phyloP scores from a whole-genome alignment of 73 alveolate genomes.

The Paramecium pentaurelia region DNA sequence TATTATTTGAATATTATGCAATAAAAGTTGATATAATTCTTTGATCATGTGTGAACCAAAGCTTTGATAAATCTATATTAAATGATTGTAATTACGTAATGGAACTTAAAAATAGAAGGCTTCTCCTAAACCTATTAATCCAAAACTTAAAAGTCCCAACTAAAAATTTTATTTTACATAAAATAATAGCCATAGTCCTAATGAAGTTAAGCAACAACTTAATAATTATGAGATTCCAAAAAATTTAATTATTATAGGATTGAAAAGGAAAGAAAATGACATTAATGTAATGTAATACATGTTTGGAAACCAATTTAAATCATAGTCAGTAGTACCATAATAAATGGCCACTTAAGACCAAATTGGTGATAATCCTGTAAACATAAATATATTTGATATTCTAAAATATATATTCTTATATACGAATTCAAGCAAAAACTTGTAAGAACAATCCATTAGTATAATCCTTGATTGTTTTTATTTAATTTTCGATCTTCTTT shows the following conservation, averaged over 20 bases:
- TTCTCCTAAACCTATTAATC: background rate
- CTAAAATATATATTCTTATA: background rate
- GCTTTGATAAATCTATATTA: background rate
- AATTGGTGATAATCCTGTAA: background rate
- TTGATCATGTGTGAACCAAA: background rate
- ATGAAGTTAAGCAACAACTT: background rate
- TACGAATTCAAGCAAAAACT: slow-evolving; percentile 14
- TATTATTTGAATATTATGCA: background rate
- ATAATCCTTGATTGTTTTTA: background rate
- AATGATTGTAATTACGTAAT: background rate
- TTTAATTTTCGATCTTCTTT: background rate
- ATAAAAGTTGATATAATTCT: slow-evolving; percentile 5
- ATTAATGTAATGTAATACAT: background rate
- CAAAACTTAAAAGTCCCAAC: background rate
- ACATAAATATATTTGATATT: background rate
- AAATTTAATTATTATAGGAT: background rate
- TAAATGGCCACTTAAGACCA: slow-evolving; percentile 19
- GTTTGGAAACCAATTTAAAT: slow-evolving; percentile 14
- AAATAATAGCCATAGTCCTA: background rate
- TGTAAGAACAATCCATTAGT: background rate
- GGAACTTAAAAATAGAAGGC: background rate
- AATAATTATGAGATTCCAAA: background rate
- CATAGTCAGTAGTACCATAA: background rate
- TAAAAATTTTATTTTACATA: background rate
- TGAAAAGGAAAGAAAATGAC: background rate